Evolutionary conservation across 2,329 filamentous ascomycete species (phyloP).

Genomic region (Gliomastix tumulicola): DNA sequence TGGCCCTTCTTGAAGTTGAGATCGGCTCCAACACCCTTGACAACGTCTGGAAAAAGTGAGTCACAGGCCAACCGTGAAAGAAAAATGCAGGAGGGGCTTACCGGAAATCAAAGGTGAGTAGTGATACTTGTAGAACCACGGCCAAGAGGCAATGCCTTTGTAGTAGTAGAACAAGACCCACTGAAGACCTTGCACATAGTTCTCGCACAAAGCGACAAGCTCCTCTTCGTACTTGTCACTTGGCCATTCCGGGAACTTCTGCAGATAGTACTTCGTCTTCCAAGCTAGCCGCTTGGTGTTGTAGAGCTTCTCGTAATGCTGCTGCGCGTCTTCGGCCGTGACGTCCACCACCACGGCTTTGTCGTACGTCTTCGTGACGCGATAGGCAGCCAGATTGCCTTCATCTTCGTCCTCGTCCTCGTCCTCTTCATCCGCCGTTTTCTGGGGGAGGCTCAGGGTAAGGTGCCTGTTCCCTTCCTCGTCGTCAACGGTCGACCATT

Average conservation of each 20-base stretch:
- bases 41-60: slow-evolving; percentile 59
- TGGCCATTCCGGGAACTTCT: slow-evolving; percentile 84
- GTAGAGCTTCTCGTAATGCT: slow-evolving; percentile 76
- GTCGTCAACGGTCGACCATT: slow-evolving; percentile 52
- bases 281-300: slow-evolving; percentile 83
- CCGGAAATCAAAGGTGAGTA: slow-evolving; percentile 95
- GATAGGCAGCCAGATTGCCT: slow-evolving; percentile 76
- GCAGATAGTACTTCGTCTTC: slow-evolving; percentile 90
- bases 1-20: slow-evolving; percentile 91
- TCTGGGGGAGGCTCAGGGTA: slow-evolving; percentile 40
- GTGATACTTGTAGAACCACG: slow-evolving; percentile 96
- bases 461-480: slow-evolving; percentile 48
- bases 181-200: slow-evolving; percentile 94
- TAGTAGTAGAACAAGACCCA: slow-evolving; percentile 99
- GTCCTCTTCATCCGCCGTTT: slow-evolving; percentile 48
- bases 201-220: slow-evolving; percentile 77
- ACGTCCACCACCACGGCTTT: slow-evolving; percentile 80
- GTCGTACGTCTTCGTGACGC: slow-evolving; percentile 86
- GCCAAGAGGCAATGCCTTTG: slow-evolving; percentile 93
- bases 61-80: slow-evolving; percentile 47
- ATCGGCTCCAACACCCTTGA: slow-evolving; percentile 77
- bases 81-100: no score
- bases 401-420: slow-evolving; percentile 61
- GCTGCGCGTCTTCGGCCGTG: slow-evolving; percentile 70
- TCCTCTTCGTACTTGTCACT: slow-evolving; percentile 69